Percentiles rank a stretch among this genome's conserved stretches.
These are phyloP conservation scores for Fusarium luffae DNA, from an alignment of 2,329 filamentous ascomycete species.

Conservation along the genomic window DNA sequence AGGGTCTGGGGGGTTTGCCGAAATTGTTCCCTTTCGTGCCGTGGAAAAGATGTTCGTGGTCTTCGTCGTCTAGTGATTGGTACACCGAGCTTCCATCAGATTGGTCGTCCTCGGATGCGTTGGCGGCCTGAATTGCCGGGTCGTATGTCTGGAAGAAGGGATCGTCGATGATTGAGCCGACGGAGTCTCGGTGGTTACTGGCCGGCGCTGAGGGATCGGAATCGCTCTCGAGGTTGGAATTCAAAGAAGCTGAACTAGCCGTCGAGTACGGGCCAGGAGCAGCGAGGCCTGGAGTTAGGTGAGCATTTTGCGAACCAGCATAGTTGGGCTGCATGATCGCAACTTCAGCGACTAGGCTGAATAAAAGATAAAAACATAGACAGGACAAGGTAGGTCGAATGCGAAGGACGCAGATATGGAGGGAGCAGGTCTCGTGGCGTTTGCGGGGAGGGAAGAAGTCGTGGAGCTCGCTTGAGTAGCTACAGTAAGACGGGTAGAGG, in stretches of 20 bases:
- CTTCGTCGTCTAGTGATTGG: conserved; percentile 45
- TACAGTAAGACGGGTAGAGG: conserved; percentile 14
- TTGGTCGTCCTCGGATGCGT: conserved; percentile 39
- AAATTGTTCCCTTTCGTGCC: conserved; percentile 26
- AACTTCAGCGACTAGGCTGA: conserved; percentile 46
- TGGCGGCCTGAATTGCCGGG: conserved; percentile 44
- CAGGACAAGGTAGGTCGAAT: conserved; percentile 15
- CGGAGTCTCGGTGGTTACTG: conserved; percentile 57
- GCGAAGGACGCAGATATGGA: conserved; percentile 32
- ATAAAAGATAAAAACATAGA: conserved; percentile 43
- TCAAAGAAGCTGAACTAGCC: conserved; percentile 37
- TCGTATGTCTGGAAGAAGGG: conserved; percentile 64
- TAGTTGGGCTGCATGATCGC: conserved; percentile 46
- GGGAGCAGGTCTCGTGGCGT: conserved; percentile 34
- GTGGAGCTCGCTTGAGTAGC: conserved; percentile 28
- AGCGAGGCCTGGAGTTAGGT: conserved; percentile 40
- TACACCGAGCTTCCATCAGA: conserved; percentile 43
- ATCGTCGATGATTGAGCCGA: conserved; percentile 66
- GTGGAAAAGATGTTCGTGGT: conserved; percentile 50
- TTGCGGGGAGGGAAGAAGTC: conserved; percentile 40
- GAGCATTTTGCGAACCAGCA: conserved; percentile 43
- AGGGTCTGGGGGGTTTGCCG: conserved; percentile 11
- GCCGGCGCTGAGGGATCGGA: conserved; percentile 29
- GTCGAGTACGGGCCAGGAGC: conserved; percentile 25
- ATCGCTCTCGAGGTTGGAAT: conserved; percentile 41